Percentiles rank a stretch among this genome's conserved stretches.
phyloP scores from a whole-genome alignment of 768 basidiomycete species.

The Cystofilobasidium ferigula region DNA sequence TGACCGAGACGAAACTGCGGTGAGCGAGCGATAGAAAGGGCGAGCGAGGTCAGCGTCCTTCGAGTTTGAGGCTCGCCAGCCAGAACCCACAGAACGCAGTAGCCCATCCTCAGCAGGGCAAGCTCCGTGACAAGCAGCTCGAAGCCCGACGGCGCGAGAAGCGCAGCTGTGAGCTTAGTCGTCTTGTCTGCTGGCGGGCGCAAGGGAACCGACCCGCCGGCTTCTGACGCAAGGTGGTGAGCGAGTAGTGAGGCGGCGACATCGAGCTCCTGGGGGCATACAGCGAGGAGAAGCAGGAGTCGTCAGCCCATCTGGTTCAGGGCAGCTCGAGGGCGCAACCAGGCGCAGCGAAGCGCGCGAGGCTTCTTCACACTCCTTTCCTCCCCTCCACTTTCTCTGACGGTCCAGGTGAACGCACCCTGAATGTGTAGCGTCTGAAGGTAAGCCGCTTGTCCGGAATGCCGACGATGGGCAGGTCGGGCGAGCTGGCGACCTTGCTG shows the following conservation, averaged over 20 bases:
- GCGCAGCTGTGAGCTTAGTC: slow-evolving; percentile 3
- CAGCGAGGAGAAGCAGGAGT: not conserved
- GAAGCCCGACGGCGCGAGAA: slow-evolving; percentile 9
- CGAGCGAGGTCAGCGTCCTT: not conserved
- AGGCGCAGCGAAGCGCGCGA: too few relatives aligned
- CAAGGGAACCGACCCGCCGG: slow-evolving; percentile 3
- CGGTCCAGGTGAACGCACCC: not conserved
- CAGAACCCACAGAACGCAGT: not conserved
- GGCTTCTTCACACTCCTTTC: not conserved
- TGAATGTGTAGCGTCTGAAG: slow-evolving; percentile 4
- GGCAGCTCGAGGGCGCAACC: too few relatives aligned
- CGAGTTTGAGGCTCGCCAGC: not conserved
- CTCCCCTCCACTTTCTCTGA: not conserved
- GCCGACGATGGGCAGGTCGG: slow-evolving; percentile 8
- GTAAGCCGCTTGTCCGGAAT: slow-evolving; percentile 8
- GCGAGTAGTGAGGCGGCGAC: slow-evolving; percentile 12
- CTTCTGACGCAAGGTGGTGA: not conserved
- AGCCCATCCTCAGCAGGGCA: slow-evolving; percentile 21
- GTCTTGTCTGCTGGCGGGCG: slow-evolving; percentile 3
- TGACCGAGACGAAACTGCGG: slow-evolving; percentile 29
- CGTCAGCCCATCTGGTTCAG: too few relatives aligned
- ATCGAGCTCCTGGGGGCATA: slow-evolving; percentile 1
- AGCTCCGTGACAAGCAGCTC: slow-evolving; percentile 14
- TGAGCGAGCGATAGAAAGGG: not conserved
- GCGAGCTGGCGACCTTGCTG: not conserved